Conservation (phyloP, 2,329 filamentous ascomycete genomes). For the Diaporthe vexans region DNA sequence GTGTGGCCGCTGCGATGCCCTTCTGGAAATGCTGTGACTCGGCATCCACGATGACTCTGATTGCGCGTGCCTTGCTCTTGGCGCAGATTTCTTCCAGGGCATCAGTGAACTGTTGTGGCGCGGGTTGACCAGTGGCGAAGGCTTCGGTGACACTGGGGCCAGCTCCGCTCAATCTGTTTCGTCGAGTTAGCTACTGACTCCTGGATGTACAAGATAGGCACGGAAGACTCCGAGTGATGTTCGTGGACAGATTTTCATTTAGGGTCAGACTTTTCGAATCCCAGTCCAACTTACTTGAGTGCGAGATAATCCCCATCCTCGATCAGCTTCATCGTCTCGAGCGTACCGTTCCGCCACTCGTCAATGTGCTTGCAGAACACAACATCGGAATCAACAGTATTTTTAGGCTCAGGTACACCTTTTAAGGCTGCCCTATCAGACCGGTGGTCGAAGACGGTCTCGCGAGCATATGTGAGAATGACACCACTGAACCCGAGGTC, state of each 20-base stretch:
- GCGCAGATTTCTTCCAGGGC: constrained; percentile 57
- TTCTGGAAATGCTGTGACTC: constrained; percentile 61
- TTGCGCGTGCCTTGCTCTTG: constrained; percentile 54
- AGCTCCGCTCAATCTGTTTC: constrained; percentile 57
- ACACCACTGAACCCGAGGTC: constrained; percentile 67
- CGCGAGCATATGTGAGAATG: constrained; percentile 68
- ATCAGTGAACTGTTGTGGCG: constrained; percentile 57
- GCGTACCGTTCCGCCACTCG: constrained; percentile 51
- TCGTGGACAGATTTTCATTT: not conserved
- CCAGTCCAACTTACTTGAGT: constrained; percentile 52
- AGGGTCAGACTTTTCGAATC: too few species aligned
- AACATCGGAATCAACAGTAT: constrained; percentile 4
- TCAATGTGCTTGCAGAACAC: constrained; percentile 53
- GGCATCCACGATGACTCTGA: constrained; percentile 61
- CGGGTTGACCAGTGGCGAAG: constrained; percentile 51
- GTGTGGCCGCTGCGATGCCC: constrained; percentile 52
- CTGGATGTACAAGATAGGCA: too few species aligned
- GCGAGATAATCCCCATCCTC: constrained; percentile 54
- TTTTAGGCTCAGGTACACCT: constrained; percentile 37
- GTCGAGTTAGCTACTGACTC: not conserved
- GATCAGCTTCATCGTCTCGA: constrained; percentile 51
- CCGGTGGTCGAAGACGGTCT: constrained; percentile 57
- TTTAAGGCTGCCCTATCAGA: constrained; percentile 45
- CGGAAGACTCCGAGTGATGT: not conserved
- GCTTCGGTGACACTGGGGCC: constrained; percentile 56